Conservation (phyloP, 225 moss, liverwort and hornwort genomes). For the Lunularia cruciata region DNA sequence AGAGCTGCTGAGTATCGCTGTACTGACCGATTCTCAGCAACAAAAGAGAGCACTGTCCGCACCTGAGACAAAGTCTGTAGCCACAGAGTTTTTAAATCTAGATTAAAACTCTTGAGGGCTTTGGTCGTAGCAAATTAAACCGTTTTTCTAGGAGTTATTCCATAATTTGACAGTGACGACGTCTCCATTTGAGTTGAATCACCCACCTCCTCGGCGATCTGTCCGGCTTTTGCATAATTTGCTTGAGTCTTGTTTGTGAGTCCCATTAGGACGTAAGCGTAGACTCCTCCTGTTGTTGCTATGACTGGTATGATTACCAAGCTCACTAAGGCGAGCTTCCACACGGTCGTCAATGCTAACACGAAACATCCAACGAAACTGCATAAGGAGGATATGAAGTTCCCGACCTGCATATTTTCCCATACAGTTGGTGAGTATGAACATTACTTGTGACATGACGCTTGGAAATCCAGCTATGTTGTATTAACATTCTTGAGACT, state of each 20-base stretch:
- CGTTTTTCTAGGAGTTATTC: not conserved
- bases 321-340: constrained; percentile 15
- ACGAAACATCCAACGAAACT: not conserved
- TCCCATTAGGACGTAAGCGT: constrained; percentile 17
- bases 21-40: constrained; percentile 15
- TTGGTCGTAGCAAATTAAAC: not conserved
- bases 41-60: constrained; percentile 22
- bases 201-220: constrained; percentile 17
- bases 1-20: not conserved
- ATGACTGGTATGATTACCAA: constrained; percentile 18
- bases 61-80: constrained; percentile 18
- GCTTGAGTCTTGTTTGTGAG: constrained; percentile 14
- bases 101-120: not conserved
- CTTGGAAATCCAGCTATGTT: too few relatives aligned
- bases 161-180: not conserved
- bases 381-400: not conserved
- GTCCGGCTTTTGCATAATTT: constrained; percentile 11
- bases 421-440: too few relatives aligned
- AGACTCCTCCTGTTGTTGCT: constrained; percentile 7
- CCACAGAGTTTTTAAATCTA: too few relatives aligned
- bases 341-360: not conserved
- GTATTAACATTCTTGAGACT: too few relatives aligned
- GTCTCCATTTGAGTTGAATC: not conserved
- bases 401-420: constrained; percentile 1
- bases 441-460: too few relatives aligned